Evolutionary conservation across 2,329 filamentous ascomycete genomes (phyloP).

Genomic region (Alternaria sp.): DNA sequence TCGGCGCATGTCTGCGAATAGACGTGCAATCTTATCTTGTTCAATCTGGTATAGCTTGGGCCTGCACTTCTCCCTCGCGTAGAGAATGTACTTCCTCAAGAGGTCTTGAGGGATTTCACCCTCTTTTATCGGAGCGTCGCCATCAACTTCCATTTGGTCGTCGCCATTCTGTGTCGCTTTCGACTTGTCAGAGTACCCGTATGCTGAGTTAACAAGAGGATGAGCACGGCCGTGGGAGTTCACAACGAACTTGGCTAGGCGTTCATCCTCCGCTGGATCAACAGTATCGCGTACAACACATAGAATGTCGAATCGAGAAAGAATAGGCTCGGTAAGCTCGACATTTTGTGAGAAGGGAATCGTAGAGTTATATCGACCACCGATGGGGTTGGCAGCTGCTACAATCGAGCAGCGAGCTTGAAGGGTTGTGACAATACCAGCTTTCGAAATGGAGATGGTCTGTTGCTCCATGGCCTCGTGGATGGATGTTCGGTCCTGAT

Average conservation of each 20-base stretch:
- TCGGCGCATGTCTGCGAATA: slow-evolving; percentile 95
- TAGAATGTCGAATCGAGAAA: slow-evolving; percentile 97
- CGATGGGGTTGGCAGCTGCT: slow-evolving; percentile 94
- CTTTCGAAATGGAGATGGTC: slow-evolving; percentile 98
- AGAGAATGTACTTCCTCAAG: slow-evolving; percentile 95
- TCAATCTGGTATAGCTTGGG: slow-evolving; percentile 98
- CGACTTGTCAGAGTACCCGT: slow-evolving; percentile 38
- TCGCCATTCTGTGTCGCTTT: slow-evolving; percentile 45
- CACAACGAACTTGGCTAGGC: slow-evolving; percentile 92
- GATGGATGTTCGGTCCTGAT: slow-evolving; percentile 96
- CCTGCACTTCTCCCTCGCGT: slow-evolving; percentile 85
- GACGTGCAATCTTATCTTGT: slow-evolving; percentile 91
- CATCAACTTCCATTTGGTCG: slow-evolving; percentile 60
- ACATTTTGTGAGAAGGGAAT: slow-evolving; percentile 97
- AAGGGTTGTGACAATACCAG: slow-evolving; percentile 95
- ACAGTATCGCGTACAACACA: slow-evolving; percentile 97
- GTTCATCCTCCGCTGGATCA: slow-evolving; percentile 90
- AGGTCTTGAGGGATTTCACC: slow-evolving; percentile 90
- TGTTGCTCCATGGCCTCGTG: slow-evolving; percentile 99
- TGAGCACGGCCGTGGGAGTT: slow-evolving; percentile 93
- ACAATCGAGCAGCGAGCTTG: slow-evolving; percentile 97
- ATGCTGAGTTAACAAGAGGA: slow-evolving; percentile 60
- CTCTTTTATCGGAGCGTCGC: slow-evolving; percentile 61
- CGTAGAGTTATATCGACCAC: slow-evolving; percentile 94
- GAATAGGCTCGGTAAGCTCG: slow-evolving; percentile 93